phyloP scores from a whole-genome alignment of 768 basidiomycete species.

The Sarcodon sp. region DNA sequence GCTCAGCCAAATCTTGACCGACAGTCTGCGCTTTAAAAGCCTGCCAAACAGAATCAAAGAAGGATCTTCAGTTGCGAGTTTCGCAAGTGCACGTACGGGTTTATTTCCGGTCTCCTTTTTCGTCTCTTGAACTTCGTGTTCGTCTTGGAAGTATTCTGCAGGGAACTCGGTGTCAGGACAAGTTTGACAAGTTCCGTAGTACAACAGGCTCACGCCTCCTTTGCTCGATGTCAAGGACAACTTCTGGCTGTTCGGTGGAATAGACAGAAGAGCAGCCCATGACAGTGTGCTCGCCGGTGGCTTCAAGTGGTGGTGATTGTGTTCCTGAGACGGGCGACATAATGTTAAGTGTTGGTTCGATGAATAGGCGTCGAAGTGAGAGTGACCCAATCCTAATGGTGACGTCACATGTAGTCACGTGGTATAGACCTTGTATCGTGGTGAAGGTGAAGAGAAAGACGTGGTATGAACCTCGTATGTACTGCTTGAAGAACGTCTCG shows the following conservation, averaged over 20 bases:
- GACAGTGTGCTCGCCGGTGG: constrained; percentile 29
- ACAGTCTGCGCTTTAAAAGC: not conserved
- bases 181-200: not conserved
- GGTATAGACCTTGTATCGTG: no score
- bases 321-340: constrained; percentile 22
- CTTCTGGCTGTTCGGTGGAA: constrained; percentile 18
- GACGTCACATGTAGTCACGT: no score
- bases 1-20: not conserved
- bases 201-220: constrained; percentile 24
- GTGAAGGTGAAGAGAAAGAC: no score
- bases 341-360: no score
- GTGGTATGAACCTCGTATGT: no score
- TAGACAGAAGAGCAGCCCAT: constrained; percentile 36
- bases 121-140: not conserved
- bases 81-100: not conserved
- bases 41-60: not conserved
- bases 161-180: not conserved
- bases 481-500: no score
- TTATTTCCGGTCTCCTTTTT: no score
- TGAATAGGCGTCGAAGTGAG: no score
- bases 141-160: not conserved
- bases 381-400: no score
- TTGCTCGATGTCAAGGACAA: constrained; percentile 28
- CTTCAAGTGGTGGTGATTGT: constrained; percentile 43
- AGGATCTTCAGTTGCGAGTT: not conserved